Percentiles rank a stretch among this genome's conserved stretches.
These are phyloP conservation scores for Citrus inodora DNA, from an alignment of 345 rosid genomes.

Conservation along the genomic window DNA sequence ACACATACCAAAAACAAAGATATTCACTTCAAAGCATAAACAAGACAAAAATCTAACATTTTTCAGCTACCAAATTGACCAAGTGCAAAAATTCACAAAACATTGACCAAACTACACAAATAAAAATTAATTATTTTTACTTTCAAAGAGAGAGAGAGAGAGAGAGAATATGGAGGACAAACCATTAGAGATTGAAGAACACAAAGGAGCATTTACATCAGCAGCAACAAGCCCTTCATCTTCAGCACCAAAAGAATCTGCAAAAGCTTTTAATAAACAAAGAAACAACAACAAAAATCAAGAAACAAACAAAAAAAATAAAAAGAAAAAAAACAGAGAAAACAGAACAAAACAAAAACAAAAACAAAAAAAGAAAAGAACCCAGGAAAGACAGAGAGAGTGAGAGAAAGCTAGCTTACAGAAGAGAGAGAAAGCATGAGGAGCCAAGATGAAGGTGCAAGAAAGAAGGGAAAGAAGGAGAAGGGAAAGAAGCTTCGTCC, in stretches of 20 bases:
- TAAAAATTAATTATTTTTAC: background rate
- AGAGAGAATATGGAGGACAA: constrained; percentile 11
- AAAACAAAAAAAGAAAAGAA: background rate
- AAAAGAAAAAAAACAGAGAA: background rate
- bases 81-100: background rate
- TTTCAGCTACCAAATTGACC: background rate
- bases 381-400: background rate
- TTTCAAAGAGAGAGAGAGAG: background rate
- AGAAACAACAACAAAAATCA: background rate
- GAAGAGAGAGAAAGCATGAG: constrained; percentile 46
- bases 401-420: constrained; percentile 38
- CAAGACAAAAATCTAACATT: background rate
- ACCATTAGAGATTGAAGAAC: constrained; percentile 65
- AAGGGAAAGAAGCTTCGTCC: constrained; percentile 54
- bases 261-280: constrained; percentile 13
- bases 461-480: constrained; percentile 64
- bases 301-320: background rate
- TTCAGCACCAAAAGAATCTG: constrained; percentile 54
- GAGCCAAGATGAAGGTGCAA: constrained; percentile 52
- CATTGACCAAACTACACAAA: background rate
- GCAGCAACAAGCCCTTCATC: constrained; percentile 29
- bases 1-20: background rate
- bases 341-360: background rate
- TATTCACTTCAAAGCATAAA: background rate
- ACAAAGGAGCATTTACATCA: constrained; percentile 32